A percentile compares a stretch with the other conserved stretches of the same genome.
phyloP scores from a whole-genome alignment of 345 rosid species.

The Conringia planisiliqua region DNA sequence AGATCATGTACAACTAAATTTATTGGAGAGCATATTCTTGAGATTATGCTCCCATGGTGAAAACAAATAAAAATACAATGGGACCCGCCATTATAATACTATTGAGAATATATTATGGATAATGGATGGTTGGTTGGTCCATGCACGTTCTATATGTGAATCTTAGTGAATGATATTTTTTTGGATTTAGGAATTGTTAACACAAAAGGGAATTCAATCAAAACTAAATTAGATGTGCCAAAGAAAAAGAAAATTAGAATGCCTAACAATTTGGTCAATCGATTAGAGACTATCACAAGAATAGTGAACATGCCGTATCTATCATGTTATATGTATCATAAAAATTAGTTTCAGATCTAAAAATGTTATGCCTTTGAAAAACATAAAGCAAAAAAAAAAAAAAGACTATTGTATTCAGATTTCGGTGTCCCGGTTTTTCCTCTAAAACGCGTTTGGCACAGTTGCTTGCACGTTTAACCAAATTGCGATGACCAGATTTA shows the following conservation, averaged over 20 bases:
- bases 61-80: conserved; percentile 3
- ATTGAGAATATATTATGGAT: neutral
- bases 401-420: neutral
- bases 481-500: neutral
- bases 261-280: neutral
- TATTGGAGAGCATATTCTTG: conserved; percentile 17
- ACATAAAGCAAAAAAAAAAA: neutral
- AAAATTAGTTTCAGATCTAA: neutral
- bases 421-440: conserved; percentile 4
- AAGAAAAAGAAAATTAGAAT: neutral
- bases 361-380: neutral
- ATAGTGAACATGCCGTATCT: neutral
- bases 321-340: neutral
- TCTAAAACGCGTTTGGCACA: conserved; percentile 13
- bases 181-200: neutral
- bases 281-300: neutral
- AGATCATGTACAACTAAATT: neutral
- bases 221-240: neutral
- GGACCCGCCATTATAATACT: conserved; percentile 16
- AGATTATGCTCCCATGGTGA: conserved; percentile 22
- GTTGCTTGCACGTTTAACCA: conserved; percentile 23
- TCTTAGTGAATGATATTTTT: neutral
- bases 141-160: conserved; percentile 27
- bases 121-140: conserved; percentile 16
- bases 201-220: neutral